A percentile compares a stretch with the other conserved stretches of the same genome.
Evolutionary conservation across 2,329 filamentous ascomycete species (phyloP).

Genomic region (Paecilomyces niveus): DNA sequence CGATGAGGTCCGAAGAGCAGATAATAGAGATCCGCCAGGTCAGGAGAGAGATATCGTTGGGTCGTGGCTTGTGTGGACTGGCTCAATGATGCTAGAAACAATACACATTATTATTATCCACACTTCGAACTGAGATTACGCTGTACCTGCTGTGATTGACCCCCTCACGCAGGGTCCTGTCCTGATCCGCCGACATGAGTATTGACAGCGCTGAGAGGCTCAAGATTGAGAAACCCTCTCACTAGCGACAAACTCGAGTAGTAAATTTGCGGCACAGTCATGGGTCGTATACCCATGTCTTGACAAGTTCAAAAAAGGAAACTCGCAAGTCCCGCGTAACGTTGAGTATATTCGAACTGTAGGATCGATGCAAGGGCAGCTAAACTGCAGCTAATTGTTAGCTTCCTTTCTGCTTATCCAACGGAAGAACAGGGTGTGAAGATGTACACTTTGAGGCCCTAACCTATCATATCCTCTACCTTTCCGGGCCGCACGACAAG

Average conservation of each 20-base stretch:
- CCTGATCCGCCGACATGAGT: too few relatives aligned
- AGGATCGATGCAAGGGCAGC: neutral
- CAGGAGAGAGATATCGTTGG: neutral
- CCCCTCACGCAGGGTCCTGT: too few relatives aligned
- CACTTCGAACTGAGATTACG: too few relatives aligned
- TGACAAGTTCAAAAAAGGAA: neutral
- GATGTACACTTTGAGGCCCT: neutral
- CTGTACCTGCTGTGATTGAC: too few relatives aligned
- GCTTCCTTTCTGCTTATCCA: neutral
- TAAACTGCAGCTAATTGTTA: neutral
- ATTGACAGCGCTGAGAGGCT: too few relatives aligned
- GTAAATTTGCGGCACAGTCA: neutral
- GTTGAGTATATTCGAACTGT: neutral
- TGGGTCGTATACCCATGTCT: neutral
- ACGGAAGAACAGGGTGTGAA: neutral
- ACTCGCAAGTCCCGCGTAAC: neutral
- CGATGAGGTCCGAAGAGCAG: neutral
- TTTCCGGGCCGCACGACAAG: neutral
- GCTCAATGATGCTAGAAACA: too few relatives aligned
- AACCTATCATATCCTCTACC: neutral
- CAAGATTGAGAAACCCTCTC: neutral
- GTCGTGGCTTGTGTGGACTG: too few relatives aligned
- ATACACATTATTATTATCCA: too few relatives aligned
- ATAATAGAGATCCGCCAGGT: neutral
- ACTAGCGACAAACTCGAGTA: neutral